phyloP scores from a whole-genome alignment of 345 rosid species.

The Gossypium bickii region DNA sequence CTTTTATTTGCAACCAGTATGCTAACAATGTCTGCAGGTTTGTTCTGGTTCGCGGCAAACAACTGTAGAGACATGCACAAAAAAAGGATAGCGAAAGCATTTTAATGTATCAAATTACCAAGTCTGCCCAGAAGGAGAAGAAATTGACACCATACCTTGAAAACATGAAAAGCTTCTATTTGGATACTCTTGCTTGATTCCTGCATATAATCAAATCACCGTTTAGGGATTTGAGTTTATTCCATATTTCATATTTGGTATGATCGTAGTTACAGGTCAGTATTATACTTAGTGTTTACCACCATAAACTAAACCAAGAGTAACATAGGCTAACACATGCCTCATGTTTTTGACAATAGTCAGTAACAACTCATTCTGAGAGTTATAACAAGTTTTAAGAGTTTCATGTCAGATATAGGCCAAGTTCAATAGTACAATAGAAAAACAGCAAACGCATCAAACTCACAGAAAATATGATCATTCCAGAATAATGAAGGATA shows the following conservation, averaged over 20 bases:
- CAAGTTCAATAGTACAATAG: neutral
- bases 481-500: neutral
- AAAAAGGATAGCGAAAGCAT: neutral
- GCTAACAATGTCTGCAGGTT: slow-evolving; percentile 58
- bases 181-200: slow-evolving; percentile 98
- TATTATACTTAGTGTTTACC: neutral
- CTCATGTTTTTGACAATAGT: neutral
- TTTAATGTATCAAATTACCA: neutral
- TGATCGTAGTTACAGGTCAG: neutral
- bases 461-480: neutral
- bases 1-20: slow-evolving; percentile 60
- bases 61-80: slow-evolving; percentile 32
- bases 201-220: slow-evolving; percentile 33
- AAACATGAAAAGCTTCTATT: slow-evolving; percentile 95
- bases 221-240: neutral
- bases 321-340: neutral
- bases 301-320: neutral
- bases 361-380: too few species aligned
- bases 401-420: neutral
- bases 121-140: neutral
- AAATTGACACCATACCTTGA: slow-evolving; percentile 51
- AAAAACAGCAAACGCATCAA: neutral
- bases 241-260: too few species aligned
- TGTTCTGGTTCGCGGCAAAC: slow-evolving; percentile 76
- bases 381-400: too few species aligned